Conservation (phyloP, 805 yeast species). For the Yarrowia sp. region DNA sequence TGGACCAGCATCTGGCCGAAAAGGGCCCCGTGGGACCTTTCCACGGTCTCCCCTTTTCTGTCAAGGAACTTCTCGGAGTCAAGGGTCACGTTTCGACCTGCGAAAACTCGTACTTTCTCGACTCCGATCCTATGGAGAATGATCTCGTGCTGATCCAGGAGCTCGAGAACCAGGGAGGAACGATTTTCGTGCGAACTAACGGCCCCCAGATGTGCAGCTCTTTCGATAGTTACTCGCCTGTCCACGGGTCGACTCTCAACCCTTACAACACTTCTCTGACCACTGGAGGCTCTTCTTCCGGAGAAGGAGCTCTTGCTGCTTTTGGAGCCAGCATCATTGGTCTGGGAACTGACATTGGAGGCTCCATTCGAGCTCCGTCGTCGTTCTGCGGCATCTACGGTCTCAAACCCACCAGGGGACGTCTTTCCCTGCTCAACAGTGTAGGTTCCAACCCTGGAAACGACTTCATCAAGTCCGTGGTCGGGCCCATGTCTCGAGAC, state of each 20-base stretch:
- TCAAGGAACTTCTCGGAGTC: conserved; percentile 60
- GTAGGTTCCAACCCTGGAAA: conserved; percentile 52
- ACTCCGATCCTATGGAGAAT: conserved; percentile 48
- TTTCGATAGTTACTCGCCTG: conserved; percentile 56
- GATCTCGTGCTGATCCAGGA: conserved; percentile 53
- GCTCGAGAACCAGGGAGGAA: conserved; percentile 58
- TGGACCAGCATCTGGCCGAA: conserved; percentile 59
- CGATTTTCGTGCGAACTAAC: conserved; percentile 62
- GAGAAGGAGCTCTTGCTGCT: conserved; percentile 60
- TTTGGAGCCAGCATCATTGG: conserved; percentile 60
- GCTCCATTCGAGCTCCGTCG: conserved; percentile 60
- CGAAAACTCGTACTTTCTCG: conserved; percentile 52
- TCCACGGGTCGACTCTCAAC: conserved; percentile 57
- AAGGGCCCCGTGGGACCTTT: conserved; percentile 65
- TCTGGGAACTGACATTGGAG: conserved; percentile 63
- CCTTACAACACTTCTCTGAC: conserved; percentile 56
- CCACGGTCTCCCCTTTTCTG: conserved; percentile 70
- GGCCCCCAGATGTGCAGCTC: conserved; percentile 60
- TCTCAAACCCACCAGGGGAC: conserved; percentile 54
- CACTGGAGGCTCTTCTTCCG: conserved; percentile 66
- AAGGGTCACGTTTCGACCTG: conserved; percentile 58
- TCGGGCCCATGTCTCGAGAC: conserved; percentile 57
- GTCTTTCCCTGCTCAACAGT: conserved; percentile 49
- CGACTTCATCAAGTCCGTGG: conserved; percentile 53
- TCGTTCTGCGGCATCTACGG: conserved; percentile 59